Percentiles rank a stretch among this genome's conserved stretches.
phyloP scores from a whole-genome alignment of 2,329 filamentous ascomycete genomes.

The Tolypocladium guangdongense region DNA sequence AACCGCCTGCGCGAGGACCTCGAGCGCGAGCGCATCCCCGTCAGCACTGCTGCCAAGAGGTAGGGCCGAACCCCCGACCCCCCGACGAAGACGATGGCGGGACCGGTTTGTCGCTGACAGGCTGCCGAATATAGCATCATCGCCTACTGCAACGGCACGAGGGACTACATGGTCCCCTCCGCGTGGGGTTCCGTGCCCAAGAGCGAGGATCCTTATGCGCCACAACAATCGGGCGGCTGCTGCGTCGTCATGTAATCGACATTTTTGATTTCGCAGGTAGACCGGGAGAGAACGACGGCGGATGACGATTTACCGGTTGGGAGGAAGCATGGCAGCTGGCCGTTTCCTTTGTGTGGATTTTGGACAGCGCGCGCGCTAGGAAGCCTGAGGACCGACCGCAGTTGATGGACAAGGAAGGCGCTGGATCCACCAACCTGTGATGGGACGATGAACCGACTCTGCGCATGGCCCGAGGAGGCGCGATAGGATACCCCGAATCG shows the following conservation, averaged over 20 bases:
- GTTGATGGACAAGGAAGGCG: not conserved
- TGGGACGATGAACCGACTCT: not conserved
- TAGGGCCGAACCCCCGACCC: slow-evolving; percentile 28
- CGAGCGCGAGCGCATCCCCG: slow-evolving; percentile 87
- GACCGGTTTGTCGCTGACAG: not conserved
- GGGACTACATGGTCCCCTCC: slow-evolving; percentile 97
- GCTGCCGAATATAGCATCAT: slow-evolving; percentile 62
- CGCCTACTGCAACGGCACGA: slow-evolving; percentile 93
- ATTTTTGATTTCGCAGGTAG: not conserved
- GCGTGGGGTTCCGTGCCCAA: slow-evolving; percentile 93
- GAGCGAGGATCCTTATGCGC: slow-evolving; percentile 96
- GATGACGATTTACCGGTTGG: not conserved
- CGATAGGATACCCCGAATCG: slow-evolving; percentile 3
- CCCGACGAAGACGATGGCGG: not conserved
- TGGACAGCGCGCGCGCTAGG: not conserved
- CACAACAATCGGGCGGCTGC: slow-evolving; percentile 85
- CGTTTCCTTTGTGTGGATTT: not conserved
- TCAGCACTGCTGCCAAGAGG: slow-evolving; percentile 86
- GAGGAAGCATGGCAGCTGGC: not conserved
- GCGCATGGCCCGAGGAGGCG: not conserved
- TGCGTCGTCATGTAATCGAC: slow-evolving; percentile 76
- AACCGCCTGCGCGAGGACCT: slow-evolving; percentile 91
- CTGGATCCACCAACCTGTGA: not conserved
- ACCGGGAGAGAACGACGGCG: not conserved
- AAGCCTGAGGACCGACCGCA: not conserved